Percentiles rank a stretch among this genome's conserved stretches.
phyloP scores from a whole-genome alignment of 371 early-diverging fungal genomes.

The Blakeslea trispora region DNA sequence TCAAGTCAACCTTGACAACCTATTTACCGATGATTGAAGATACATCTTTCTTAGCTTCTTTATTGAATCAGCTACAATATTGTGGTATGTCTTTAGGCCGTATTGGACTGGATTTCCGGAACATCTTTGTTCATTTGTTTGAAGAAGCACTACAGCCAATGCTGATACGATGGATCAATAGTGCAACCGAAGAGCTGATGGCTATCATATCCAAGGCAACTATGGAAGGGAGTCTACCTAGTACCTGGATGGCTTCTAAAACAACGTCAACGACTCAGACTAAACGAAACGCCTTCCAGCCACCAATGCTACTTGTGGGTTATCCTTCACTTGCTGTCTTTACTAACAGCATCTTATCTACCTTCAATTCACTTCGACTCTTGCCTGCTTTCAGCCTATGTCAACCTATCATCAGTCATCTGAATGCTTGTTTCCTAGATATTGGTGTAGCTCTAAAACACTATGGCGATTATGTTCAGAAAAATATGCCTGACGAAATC shows the following conservation, averaged over 20 bases:
- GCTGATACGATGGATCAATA: conserved; percentile 51
- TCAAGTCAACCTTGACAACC: conserved; percentile 33
- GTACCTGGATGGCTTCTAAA: conserved; percentile 53
- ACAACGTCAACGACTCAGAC: conserved; percentile 18
- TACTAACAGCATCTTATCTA: conserved; percentile 66
- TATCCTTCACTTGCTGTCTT: conserved; percentile 72
- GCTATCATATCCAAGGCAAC: conserved; percentile 36
- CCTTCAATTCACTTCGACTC: conserved; percentile 70
- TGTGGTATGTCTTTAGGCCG: conserved; percentile 81
- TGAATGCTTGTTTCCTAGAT: conserved; percentile 39
- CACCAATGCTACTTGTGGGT: conserved; percentile 63
- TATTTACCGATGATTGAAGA: conserved; percentile 61
- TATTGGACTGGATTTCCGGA: conserved; percentile 79
- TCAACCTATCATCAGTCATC: conserved; percentile 24
- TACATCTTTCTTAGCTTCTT: conserved; percentile 62
- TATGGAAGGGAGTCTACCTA: conserved; percentile 37
- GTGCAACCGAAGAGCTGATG: conserved; percentile 49
- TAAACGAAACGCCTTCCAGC: conserved; percentile 28
- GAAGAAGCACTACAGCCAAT: conserved; percentile 65
- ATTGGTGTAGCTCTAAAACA: conserved; percentile 48
- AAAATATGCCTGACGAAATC: conserved; percentile 24
- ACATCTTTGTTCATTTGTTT: conserved; percentile 60
- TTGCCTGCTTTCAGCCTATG: conserved; percentile 53
- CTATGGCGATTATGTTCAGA: conserved; percentile 37
- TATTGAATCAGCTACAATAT: conserved; percentile 81